Percentiles rank a stretch among this genome's conserved stretches.
Conservation (phyloP, 2,329 filamentous ascomycete genomes). For the Cordyceps cateniannulata region DNA sequence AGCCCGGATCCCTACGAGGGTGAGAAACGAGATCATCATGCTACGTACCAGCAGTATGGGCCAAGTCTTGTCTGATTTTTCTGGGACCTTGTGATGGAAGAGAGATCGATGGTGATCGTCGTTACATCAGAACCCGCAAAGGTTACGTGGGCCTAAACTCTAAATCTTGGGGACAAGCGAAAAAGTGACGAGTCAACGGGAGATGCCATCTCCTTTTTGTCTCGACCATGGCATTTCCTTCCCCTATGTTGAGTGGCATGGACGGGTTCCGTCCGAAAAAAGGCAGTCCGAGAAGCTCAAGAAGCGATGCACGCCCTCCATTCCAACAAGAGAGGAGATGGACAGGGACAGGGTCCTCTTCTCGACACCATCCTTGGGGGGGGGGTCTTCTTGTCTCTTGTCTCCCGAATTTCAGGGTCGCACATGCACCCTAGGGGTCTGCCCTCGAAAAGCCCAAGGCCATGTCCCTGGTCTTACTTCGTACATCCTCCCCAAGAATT, state of each 20-base stretch:
- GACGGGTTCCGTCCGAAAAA: background rate
- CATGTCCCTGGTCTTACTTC: background rate
- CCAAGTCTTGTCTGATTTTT: too few species aligned
- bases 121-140: background rate
- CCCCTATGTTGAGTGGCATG: background rate
- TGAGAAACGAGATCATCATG: background rate
- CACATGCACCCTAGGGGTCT: too few species aligned
- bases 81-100: too few species aligned
- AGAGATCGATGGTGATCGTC: background rate
- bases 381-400: background rate
- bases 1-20: background rate
- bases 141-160: background rate
- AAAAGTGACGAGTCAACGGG: background rate
- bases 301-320: background rate
- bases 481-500: too few species aligned
- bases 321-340: background rate
- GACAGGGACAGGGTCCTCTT: background rate
- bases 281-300: background rate
- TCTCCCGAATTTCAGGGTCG: background rate
- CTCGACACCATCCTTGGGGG: background rate
- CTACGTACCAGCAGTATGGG: background rate
- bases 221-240: background rate
- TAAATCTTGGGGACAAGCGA: background rate
- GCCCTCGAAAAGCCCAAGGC: background rate
- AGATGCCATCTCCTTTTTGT: background rate